These are phyloP conservation scores for Furcasterigmium sp. DNA, from an alignment of 2,329 filamentous ascomycete genomes.

Conservation along the genomic window DNA sequence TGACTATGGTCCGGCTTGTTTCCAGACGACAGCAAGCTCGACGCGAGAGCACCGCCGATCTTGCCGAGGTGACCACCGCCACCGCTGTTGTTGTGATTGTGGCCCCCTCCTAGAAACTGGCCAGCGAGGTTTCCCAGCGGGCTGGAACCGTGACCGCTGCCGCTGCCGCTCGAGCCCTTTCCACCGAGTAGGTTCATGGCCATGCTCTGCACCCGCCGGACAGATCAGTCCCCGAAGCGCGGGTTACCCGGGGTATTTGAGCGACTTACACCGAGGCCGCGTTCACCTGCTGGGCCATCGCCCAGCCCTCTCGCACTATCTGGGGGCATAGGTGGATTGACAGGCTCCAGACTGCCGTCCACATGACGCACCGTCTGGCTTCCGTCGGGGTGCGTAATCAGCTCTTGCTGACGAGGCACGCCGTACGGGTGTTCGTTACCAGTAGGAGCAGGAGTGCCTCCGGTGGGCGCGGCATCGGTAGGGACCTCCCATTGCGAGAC, in stretches of 20 bases:
- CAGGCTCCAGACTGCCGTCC: conserved; percentile 57
- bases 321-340: conserved; percentile 41
- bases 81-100: conserved; percentile 18
- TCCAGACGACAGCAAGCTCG: conserved; percentile 46
- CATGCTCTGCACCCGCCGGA: conserved; percentile 40
- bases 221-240: conserved; percentile 5
- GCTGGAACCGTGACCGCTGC: conserved; percentile 28
- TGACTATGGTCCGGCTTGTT: conserved; percentile 41
- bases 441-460: conserved; percentile 51
- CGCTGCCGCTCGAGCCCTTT: conserved; percentile 33
- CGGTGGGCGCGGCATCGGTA: conserved; percentile 56
- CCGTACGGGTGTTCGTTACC: conserved; percentile 58
- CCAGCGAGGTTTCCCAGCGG: conserved; percentile 41
- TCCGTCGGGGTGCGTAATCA: conserved; percentile 59
- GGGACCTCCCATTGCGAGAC: conserved; percentile 71
- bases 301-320: conserved; percentile 41
- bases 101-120: conserved; percentile 33
- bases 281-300: conserved; percentile 50
- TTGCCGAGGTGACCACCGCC: conserved; percentile 38
- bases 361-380: conserved; percentile 55
- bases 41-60: conserved; percentile 52
- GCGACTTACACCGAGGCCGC: conserved; percentile 59
- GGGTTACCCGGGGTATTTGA: conserved; percentile 6
- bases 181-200: conserved; percentile 54
- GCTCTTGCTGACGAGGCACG: conserved; percentile 44